Percentiles rank a stretch among this genome's conserved stretches.
phyloP scores from a whole-genome alignment of 441 rosid species.

The Pelargonium cotyledonis region DNA sequence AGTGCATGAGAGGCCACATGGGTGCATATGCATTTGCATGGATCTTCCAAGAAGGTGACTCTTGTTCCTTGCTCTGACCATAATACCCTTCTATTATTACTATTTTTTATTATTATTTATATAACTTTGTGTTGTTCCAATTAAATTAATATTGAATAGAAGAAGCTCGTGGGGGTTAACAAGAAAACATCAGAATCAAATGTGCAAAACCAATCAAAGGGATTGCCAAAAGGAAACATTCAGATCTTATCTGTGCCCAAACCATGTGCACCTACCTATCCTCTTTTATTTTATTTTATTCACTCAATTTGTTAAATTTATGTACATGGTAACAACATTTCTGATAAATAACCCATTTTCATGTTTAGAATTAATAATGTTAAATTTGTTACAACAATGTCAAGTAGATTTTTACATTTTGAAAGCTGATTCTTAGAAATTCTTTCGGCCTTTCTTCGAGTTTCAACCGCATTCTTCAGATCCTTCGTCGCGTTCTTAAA shows the following conservation, averaged over 20 bases:
- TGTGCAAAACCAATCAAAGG: background rate
- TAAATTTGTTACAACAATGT: too few species aligned
- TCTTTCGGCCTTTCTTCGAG: too few species aligned
- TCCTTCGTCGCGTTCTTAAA: too few species aligned
- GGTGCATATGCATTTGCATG: background rate
- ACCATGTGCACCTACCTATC: background rate
- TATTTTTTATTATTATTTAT: too few species aligned
- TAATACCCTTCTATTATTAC: conserved; percentile 3
- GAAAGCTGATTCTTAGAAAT: too few species aligned
- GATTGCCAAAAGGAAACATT: background rate
- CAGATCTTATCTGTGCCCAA: background rate
- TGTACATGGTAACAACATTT: too few species aligned
- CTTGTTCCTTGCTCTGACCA: background rate
- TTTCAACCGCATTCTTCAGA: too few species aligned
- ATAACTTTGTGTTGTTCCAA: background rate
- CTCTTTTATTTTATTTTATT: background rate
- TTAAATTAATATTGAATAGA: background rate
- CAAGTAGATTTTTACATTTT: too few species aligned
- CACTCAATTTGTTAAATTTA: background rate
- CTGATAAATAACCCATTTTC: too few species aligned
- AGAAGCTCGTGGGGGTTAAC: conserved; percentile 6
- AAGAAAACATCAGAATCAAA: conserved; percentile 6
- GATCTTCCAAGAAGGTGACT: conserved; percentile 3
- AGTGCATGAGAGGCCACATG: background rate
- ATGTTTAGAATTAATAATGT: too few species aligned